Percentiles rank a stretch among this genome's conserved stretches.
phyloP scores from a whole-genome alignment of 2,329 filamentous ascomycete genomes.

The Exophiala bonariae region DNA sequence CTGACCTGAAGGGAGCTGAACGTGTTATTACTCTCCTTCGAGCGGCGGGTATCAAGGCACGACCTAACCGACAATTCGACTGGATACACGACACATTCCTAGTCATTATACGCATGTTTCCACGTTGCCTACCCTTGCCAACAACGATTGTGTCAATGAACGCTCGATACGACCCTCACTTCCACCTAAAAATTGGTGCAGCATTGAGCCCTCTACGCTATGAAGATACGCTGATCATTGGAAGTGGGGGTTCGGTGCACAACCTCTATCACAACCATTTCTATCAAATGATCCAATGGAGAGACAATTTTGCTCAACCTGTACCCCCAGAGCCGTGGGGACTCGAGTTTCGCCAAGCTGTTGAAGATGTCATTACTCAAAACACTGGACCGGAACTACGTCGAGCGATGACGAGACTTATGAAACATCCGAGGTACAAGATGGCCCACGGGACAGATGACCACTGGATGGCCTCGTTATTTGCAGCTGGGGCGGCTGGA shows the following conservation, averaged over 20 bases:
- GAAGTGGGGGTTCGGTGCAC: slow-evolving; percentile 9
- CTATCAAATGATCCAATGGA: slow-evolving; percentile 61
- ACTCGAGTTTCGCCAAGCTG: slow-evolving; percentile 65
- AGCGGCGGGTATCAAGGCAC: slow-evolving; percentile 54
- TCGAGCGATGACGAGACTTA: slow-evolving; percentile 59
- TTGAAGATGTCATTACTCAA: slow-evolving; percentile 60
- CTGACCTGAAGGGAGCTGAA: slow-evolving; percentile 57
- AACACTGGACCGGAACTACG: slow-evolving; percentile 56
- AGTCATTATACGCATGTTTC: slow-evolving; percentile 70
- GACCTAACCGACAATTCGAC: slow-evolving; percentile 51
- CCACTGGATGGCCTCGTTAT: slow-evolving; percentile 66
- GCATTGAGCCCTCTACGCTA: slow-evolving; percentile 55
- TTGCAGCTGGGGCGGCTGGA: slow-evolving; percentile 60
- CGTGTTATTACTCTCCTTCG: slow-evolving; percentile 52
- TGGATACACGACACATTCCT: slow-evolving; percentile 74
- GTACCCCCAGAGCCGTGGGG: slow-evolving; percentile 60
- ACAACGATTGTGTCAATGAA: slow-evolving; percentile 61
- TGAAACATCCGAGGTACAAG: slow-evolving; percentile 68
- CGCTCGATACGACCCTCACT: slow-evolving; percentile 55
- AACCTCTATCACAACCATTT: slow-evolving; percentile 59
- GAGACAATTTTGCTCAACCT: slow-evolving; percentile 63
- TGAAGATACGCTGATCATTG: slow-evolving; percentile 8
- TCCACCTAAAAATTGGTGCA: slow-evolving; percentile 57
- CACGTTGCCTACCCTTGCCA: slow-evolving; percentile 51
- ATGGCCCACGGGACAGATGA: slow-evolving; percentile 71